phyloP scores from a whole-genome alignment of 2,329 filamentous ascomycete genomes.

The Penicillium sp. region DNA sequence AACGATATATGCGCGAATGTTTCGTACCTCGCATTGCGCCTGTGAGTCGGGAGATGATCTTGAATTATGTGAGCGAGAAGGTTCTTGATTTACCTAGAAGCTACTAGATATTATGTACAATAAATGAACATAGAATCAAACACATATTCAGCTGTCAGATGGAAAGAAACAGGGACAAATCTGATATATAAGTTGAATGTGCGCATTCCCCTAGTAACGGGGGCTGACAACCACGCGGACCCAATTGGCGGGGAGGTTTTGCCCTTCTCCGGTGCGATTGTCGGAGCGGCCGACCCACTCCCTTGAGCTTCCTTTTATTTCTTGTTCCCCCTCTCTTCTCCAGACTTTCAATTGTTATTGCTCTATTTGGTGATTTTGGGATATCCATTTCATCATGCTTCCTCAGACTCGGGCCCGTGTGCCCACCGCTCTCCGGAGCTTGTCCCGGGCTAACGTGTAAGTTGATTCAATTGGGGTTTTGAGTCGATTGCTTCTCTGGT shows the following conservation, averaged over 20 bases:
- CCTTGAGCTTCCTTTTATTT: conserved; percentile 18
- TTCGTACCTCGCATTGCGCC: conserved; percentile 60
- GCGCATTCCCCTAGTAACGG: neutral
- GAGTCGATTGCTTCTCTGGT: conserved; percentile 1
- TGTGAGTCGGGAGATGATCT: conserved; percentile 53
- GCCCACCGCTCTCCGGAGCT: conserved; percentile 28
- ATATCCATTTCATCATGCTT: conserved; percentile 19
- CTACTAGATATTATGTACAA: conserved; percentile 31
- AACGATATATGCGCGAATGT: conserved; percentile 58
- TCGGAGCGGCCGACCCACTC: neutral
- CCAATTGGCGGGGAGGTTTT: conserved; percentile 18
- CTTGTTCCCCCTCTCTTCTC: conserved; percentile 16
- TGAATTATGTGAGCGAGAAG: conserved; percentile 47
- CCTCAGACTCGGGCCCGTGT: conserved; percentile 26
- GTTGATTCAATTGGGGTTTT: conserved; percentile 1
- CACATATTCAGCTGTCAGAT: neutral
- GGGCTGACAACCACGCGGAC: conserved; percentile 1
- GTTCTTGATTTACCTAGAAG: conserved; percentile 44
- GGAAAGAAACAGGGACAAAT: neutral
- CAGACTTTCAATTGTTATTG: conserved; percentile 10
- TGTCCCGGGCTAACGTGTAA: conserved; percentile 20
- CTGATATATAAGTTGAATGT: neutral
- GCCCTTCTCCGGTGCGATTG: neutral
- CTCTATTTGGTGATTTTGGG: conserved; percentile 12
- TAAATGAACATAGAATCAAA: neutral